Conservation (phyloP, 2,329 filamentous ascomycete species). For the Verticillium albo-atrum region DNA sequence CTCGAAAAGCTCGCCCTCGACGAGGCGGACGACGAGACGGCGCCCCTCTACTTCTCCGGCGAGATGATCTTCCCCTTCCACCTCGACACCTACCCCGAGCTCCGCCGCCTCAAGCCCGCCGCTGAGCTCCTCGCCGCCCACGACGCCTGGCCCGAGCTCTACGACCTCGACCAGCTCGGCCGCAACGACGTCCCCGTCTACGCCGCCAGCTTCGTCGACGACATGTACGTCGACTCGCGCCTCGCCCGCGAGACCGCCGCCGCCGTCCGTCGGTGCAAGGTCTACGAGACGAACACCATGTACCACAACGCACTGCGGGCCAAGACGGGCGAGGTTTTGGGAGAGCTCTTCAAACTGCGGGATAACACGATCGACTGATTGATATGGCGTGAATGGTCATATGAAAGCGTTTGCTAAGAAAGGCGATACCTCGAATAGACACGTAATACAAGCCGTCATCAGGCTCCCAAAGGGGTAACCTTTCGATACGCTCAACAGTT, state of each 20-base stretch:
- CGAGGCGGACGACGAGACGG: constrained; percentile 21
- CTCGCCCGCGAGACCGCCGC: constrained; percentile 69
- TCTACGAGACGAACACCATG: constrained; percentile 80
- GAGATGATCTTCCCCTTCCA: constrained; percentile 91
- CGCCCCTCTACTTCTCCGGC: constrained; percentile 74
- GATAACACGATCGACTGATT: constrained; percentile 58
- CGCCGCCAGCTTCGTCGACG: constrained; percentile 76
- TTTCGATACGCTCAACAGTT: no score
- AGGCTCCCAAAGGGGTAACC: no score
- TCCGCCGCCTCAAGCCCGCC: constrained; percentile 62
- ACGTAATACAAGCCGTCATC: background rate
- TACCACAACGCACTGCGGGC: constrained; percentile 80
- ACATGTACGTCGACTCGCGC: constrained; percentile 87
- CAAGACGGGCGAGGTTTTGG: constrained; percentile 71
- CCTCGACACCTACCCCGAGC: constrained; percentile 75
- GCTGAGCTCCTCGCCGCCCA: constrained; percentile 67
- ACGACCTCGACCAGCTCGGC: constrained; percentile 67
- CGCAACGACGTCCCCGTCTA: constrained; percentile 83
- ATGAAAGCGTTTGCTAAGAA: background rate
- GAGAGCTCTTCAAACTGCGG: constrained; percentile 69
- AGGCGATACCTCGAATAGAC: background rate
- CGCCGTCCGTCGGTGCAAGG: constrained; percentile 71
- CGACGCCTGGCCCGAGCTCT: constrained; percentile 69
- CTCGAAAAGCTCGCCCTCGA: constrained; percentile 30
- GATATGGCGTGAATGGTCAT: background rate